These are phyloP conservation scores for Rhodomyrtus tomentosa DNA, from an alignment of 345 rosid species.

Conservation along the genomic window DNA sequence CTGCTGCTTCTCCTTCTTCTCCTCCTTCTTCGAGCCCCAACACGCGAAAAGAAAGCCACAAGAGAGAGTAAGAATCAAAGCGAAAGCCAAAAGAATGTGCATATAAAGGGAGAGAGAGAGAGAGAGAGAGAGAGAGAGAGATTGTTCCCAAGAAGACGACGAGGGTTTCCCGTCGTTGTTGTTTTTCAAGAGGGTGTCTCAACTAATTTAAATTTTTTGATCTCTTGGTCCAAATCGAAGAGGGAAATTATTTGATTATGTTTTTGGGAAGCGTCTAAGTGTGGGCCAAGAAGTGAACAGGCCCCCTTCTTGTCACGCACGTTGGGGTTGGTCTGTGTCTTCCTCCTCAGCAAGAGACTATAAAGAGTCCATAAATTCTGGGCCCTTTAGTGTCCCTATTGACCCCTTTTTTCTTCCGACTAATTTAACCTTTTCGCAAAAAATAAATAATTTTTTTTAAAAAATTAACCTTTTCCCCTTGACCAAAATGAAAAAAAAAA, in stretches of 20 bases:
- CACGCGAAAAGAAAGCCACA: background rate
- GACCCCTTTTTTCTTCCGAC: background rate
- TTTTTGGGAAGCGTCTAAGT: background rate
- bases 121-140: background rate
- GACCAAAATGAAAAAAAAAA: too few species aligned
- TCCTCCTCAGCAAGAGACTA: background rate
- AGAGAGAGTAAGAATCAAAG: background rate
- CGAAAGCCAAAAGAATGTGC: background rate
- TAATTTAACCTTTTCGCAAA: background rate
- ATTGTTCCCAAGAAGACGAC: constrained; percentile 9
- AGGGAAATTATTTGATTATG: background rate
- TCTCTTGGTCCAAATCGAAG: background rate
- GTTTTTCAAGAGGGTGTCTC: background rate
- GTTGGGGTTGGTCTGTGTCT: constrained; percentile 14
- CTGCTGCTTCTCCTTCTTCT: background rate
- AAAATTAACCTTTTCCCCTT: too few species aligned
- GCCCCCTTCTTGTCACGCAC: constrained; percentile 16
- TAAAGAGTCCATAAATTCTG: background rate
- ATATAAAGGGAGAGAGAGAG: background rate
- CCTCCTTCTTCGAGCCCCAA: background rate
- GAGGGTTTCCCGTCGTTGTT: background rate
- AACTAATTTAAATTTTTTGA: background rate
- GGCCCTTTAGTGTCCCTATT: background rate
- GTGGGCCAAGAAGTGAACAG: constrained; percentile 4
- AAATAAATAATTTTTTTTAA: too few species aligned